These are phyloP conservation scores for Leccinellum rugosiceps DNA, from an alignment of 768 basidiomycete genomes.

Conservation along the genomic window DNA sequence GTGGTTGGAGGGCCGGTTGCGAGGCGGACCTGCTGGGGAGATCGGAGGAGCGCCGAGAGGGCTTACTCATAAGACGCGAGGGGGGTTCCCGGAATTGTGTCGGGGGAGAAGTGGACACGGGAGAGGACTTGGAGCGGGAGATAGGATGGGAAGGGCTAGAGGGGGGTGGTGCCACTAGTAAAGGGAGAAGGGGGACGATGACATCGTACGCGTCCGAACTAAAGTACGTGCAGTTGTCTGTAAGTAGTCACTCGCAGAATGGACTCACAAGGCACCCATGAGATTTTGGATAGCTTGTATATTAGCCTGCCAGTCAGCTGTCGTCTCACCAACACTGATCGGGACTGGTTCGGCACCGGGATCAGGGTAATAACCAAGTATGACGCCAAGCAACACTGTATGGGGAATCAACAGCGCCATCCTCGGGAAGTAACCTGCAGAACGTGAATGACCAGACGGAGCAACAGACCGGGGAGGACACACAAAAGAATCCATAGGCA, in stretches of 20 bases:
- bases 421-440: slow-evolving; percentile 72
- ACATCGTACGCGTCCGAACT: slow-evolving; percentile 38
- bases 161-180: slow-evolving; percentile 34
- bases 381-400: slow-evolving; percentile 53
- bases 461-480: slow-evolving; percentile 25
- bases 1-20: slow-evolving; percentile 13
- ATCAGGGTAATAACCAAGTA: slow-evolving; percentile 61
- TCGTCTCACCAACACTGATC: slow-evolving; percentile 51
- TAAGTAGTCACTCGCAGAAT: neutral
- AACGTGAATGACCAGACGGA: neutral
- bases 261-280: slow-evolving; percentile 76
- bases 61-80: neutral
- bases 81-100: neutral
- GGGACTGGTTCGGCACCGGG: slow-evolving; percentile 33
- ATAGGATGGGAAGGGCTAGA: neutral
- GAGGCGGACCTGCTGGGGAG: no score
- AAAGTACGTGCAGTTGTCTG: neutral
- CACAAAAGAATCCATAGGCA: slow-evolving; percentile 77
- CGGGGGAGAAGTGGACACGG: neutral
- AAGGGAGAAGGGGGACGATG: slow-evolving; percentile 43
- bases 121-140: neutral
- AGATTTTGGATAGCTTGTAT: slow-evolving; percentile 89
- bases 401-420: slow-evolving; percentile 71
- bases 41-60: no score
- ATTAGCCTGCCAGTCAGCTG: slow-evolving; percentile 81